Evolutionary conservation across 2,329 filamentous ascomycete genomes (phyloP), one percentile per base, ranked within the genome.

Genomic region (Fusarium sp.): DNA sequence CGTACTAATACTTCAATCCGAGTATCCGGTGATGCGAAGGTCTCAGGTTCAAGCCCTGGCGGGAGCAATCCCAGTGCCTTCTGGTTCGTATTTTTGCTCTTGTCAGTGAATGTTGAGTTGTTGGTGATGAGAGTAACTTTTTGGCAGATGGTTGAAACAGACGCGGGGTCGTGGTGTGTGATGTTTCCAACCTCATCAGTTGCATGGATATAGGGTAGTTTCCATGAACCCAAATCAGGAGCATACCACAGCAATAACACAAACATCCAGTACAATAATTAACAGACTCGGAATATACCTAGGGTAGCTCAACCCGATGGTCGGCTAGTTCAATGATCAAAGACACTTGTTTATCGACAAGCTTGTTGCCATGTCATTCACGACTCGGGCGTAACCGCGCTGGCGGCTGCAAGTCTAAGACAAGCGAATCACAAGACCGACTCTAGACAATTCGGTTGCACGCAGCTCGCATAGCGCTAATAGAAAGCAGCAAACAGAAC

Each of bases 21-120:
- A 57, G 28, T 62, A 37, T 56, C n/a, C 61, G 21, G 60, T 63
- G 12, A 64, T 65, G 62, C 62, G 62, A 65, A 65, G 62, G 62
- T 63, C 62, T 65, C 62, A 57, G 62, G 62, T 63, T 65, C 62
- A 65, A 65, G 62, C 62, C 58, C 61, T 62, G 61, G 61, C 61
- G 61, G 61, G 61, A 62, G 61, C 48, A 50, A 50, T 52, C 31
- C 49, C 49, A 74, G 18, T 51, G 49, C 49, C 50, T 30, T 44
- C 50, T 19, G 28, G 12, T 41, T 53, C 45, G 28, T 31, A 26
- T 41, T 42, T 41, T 30, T 58, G 54, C 28, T 14, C 4, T 26
- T n/a, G n/a, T n/a, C n/a, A n/a, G n/a, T n/a, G n/a, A n/a, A n/a
- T n/a, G n/a, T n/a, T n/a, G n/a, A n/a, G n/a, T n/a, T n/a, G n/a